phyloP scores from a whole-genome alignment of 371 early-diverging fungal genomes.

The Capillidium heterosporum region DNA sequence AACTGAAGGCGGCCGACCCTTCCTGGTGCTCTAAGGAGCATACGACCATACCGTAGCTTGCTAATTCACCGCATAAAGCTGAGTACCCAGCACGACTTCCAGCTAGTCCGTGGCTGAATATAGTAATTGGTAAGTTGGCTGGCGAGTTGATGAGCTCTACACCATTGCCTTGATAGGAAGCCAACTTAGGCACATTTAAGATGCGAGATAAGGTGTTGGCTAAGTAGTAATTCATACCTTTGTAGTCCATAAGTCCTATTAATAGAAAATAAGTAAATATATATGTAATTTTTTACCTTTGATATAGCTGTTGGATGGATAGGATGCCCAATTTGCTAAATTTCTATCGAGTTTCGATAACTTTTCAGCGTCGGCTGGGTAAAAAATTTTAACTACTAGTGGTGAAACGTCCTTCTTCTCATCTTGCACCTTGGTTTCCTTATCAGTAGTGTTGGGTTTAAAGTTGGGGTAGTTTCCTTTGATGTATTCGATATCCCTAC shows the following conservation, averaged over 20 bases:
- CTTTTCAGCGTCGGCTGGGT: slow-evolving; percentile 11
- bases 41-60: slow-evolving; percentile 27
- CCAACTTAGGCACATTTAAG: slow-evolving; percentile 8
- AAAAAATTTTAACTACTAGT: slow-evolving; percentile 7
- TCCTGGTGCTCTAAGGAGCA: slow-evolving; percentile 33
- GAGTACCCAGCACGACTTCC: slow-evolving; percentile 25
- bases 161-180: slow-evolving; percentile 8
- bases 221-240: no score
- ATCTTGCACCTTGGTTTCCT: no score
- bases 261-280: no score
- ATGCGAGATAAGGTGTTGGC: not conserved
- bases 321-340: slow-evolving; percentile 8
- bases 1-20: slow-evolving; percentile 17
- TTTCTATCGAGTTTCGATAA: slow-evolving; percentile 6
- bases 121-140: slow-evolving; percentile 13
- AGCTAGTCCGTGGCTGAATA: slow-evolving; percentile 23
- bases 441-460: not conserved
- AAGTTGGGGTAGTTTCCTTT: not conserved
- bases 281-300: not conserved
- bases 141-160: not conserved
- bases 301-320: not conserved
- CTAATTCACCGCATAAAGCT: slow-evolving; percentile 22
- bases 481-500: slow-evolving; percentile 14
- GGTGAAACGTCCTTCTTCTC: no score
- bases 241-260: no score